phyloP scores from a whole-genome alignment of 306 rosid genomes.

The Vicia faba region DNA sequence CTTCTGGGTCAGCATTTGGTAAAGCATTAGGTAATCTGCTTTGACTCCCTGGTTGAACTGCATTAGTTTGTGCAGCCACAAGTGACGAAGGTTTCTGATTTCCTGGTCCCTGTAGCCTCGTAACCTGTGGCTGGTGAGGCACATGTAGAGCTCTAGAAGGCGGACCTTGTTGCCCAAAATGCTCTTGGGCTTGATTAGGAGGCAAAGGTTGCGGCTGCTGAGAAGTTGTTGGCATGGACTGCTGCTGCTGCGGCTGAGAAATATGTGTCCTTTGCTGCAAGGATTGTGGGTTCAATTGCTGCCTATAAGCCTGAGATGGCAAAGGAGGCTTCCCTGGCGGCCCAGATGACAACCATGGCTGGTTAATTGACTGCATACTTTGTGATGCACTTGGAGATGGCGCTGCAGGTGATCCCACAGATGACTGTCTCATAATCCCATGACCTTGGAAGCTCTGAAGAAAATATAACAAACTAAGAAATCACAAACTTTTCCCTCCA shows the following conservation, averaged over 20 bases:
- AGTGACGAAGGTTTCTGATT: constrained; percentile 67
- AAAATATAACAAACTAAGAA: constrained; percentile 32
- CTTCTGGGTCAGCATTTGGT: constrained; percentile 59
- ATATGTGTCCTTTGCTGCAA: constrained; percentile 76
- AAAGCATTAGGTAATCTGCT: constrained; percentile 47
- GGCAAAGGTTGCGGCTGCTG: constrained; percentile 60
- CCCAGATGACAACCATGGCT: constrained; percentile 90
- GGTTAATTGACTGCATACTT: constrained; percentile 65
- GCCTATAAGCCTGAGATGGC: constrained; percentile 77
- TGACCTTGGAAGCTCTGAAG: constrained; percentile 84
- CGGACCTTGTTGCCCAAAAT: constrained; percentile 62
- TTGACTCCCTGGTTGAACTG: constrained; percentile 53
- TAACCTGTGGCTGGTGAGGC: constrained; percentile 72
- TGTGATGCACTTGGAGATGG: constrained; percentile 67
- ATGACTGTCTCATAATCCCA: constrained; percentile 63
- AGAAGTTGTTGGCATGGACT: constrained; percentile 43
- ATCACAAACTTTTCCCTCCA: not conserved
- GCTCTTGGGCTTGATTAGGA: constrained; percentile 66
- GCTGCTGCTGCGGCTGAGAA: constrained; percentile 55
- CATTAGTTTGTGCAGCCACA: constrained; percentile 54
- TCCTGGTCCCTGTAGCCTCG: constrained; percentile 60
- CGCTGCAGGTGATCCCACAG: constrained; percentile 65
- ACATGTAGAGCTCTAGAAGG: constrained; percentile 61
- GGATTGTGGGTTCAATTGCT: constrained; percentile 63
- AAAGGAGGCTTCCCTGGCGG: constrained; percentile 92